Base-by-base conservation (phyloP, 2,329 filamentous ascomycete genomes). In the Thelonectria discophora region DNA sequence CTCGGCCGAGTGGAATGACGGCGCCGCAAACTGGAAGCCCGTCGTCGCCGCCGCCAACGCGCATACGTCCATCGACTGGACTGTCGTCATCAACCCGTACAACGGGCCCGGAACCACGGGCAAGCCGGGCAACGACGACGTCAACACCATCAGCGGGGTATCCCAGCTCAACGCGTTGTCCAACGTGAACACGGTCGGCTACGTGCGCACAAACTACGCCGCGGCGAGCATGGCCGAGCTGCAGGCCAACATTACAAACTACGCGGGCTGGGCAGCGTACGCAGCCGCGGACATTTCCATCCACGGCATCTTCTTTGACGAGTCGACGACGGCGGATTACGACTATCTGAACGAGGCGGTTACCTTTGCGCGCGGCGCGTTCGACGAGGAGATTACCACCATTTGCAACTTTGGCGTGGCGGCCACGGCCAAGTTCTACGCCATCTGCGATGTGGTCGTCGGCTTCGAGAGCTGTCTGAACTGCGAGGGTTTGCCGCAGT, bases 381-480 rank as follows among this genome's bases (percentile, higher is more conserved):
- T 66, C 20, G 30, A 21, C 9, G 13, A 49, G 10, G 24, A 48
- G 2, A 60, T 69, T 21, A 70, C 61, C 2, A 60, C 58, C 3
- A 48, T 70, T 12, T 72, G 69, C 58, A 71, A 72, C 62, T 72
- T 72, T 60, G 69, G 69, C 6, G 40, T 48, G 21, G 58, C 56
- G 8, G 61, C 61, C 0, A 37, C 57, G 1, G 55, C 49, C 4
- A 59, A 62, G 47, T 72, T 56, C 46, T 72, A 71, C 40, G 40
- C 49, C 7, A 65, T 72, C n/a, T 72, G 68, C 50, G 68, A 72
- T 40, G 54, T 72, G 5, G 69, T 72, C 10, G 48, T 71, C 10
- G 67, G 62, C 3, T 72, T 71, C 18, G 69, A 72, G 62, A 70
- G 68, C 59, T 69, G 67, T 50, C 58, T 71, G 55, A 68, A 71